Percentiles rank a stretch among this genome's conserved stretches.
These are phyloP conservation scores for Trypanosoma avium DNA, from an alignment of 208 protist genomes.

Conservation along the genomic window DNA sequence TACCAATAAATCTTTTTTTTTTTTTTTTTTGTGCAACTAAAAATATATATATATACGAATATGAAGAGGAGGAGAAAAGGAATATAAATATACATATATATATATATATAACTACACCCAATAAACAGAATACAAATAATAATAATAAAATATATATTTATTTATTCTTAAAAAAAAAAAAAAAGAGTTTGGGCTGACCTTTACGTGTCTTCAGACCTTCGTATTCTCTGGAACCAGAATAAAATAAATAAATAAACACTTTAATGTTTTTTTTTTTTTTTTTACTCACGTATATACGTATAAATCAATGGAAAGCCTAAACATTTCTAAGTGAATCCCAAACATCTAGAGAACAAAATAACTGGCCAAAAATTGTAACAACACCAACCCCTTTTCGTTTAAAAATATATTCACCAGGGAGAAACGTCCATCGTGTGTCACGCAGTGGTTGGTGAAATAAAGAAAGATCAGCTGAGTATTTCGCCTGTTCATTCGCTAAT, in stretches of 20 bases:
- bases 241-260: not conserved
- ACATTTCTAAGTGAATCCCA: slow-evolving; percentile 29
- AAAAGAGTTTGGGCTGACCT: too few species aligned
- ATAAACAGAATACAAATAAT: too few species aligned
- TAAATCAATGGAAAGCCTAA: slow-evolving; percentile 4
- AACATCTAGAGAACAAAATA: slow-evolving; percentile 34
- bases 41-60: too few species aligned
- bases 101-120: too few species aligned
- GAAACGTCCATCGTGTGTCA: slow-evolving; percentile 13
- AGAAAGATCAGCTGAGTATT: slow-evolving; percentile 6
- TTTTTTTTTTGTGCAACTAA: too few species aligned
- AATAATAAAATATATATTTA: too few species aligned
- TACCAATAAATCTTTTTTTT: not conserved
- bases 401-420: slow-evolving; percentile 26
- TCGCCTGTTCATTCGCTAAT: slow-evolving; percentile 2
- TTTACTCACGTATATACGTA: not conserved
- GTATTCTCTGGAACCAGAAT: not conserved
- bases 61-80: too few species aligned
- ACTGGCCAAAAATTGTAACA: slow-evolving; percentile 20
- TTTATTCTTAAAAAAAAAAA: slow-evolving; percentile 9
- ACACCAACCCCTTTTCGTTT: slow-evolving; percentile 16
- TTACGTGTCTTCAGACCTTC: not conserved
- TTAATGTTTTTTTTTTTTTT: not conserved
- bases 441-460: slow-evolving; percentile 26
- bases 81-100: too few species aligned